Base-by-base conservation (phyloP, 2,329 filamentous ascomycete genomes). In the Phyllosticta ampelicida region DNA sequence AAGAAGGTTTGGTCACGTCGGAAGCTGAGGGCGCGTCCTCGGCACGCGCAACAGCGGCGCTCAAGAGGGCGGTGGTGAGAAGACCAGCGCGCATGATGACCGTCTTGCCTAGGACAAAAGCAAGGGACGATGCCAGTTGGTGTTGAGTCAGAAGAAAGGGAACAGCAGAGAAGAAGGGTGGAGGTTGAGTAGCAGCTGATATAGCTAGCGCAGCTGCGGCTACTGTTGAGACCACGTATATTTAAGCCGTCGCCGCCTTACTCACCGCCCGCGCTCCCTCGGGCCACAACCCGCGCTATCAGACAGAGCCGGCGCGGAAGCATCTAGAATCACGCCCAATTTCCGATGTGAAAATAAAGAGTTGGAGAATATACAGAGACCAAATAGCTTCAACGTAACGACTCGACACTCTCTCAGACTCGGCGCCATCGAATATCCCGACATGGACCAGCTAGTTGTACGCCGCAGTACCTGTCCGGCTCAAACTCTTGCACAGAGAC, bases 21-120 rank as follows among this genome's bases (percentile, higher is more conserved):
- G 71, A 71, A 54, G 71, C 67, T 49, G 73, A 74, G 59, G 72
- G 69, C 54, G 81, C 80, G 70, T 86, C 82, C 69, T 86, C 85
- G 65, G 84, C 83, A 72, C 85, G 82, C 65, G 86, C 86, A 70
- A 87, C 84, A 68, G 88, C 87, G 71, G 89, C 81, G 68, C 81
- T 86, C 70, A 87, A 79, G 68, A 84, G 73, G 65, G 80, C 82
- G 65, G 87, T 83, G 65, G 86, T 86, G 68, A 90, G 82, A 70
- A 87, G 83, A 73, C 87, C 79, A 77, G 95, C 84, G 84, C 87
- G 89, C 90, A 95, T 95, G 71, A 70, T 85, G 80, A 69, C 18
- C 57, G 36, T 26, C 52, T 59, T 59, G 57, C 57, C 51, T 48
- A n/a, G 18, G 9, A 8, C 6, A 28, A n/a, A 55, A 59, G 57